Evolutionary conservation across 2,329 filamentous ascomycete genomes (phyloP), one percentile per base, ranked within the genome.

Genomic region (Ophiostoma himal-ulmi): DNA sequence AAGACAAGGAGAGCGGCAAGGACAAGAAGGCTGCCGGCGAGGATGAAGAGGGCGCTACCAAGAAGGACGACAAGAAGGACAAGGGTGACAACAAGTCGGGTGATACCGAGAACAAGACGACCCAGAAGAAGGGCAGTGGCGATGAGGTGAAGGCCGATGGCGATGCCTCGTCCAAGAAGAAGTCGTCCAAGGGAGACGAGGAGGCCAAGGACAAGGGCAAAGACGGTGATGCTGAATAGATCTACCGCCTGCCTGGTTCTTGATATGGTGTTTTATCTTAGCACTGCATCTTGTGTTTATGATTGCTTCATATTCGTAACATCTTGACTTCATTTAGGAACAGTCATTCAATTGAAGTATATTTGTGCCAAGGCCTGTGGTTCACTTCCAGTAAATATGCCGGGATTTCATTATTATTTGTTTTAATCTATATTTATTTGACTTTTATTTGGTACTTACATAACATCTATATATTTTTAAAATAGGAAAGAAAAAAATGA

Each of bases 51-150:
- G 74, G 13, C 17, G 41, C 41, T 44, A 5, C 1, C 3, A 22
- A 71, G 34, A 71, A 72, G 52, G 70, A 74, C 52, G 41, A 62
- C 4, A 60, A 34, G 17, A 37, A 44, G 1, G 22, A 34, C 14
- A 69, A 69, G 26, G 69, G 74, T 5, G 69, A 72, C 60, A 62
- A 14, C 37, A 41, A 68, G 66, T 20, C n/a, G 20, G 17, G 48
- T 1, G 52, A 71, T 52, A 69, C 72, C 13, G 69, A 73, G 30
- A 70, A 72, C 34, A 68, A 74, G 54, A 71, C 22, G 54, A 14
- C 17, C 26, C 17, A 67, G 1, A 64, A 67, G 5, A 48, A 69
- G 26, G 30, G 69, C 20, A 54, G 66, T 41, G 70, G 72, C 8
- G 70, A 71, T 26, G 70, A 74, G 7, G 70, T 73, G 48, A 64